Base-by-base conservation (phyloP, 306 rosid genomes). In the Malus orientalis region DNA sequence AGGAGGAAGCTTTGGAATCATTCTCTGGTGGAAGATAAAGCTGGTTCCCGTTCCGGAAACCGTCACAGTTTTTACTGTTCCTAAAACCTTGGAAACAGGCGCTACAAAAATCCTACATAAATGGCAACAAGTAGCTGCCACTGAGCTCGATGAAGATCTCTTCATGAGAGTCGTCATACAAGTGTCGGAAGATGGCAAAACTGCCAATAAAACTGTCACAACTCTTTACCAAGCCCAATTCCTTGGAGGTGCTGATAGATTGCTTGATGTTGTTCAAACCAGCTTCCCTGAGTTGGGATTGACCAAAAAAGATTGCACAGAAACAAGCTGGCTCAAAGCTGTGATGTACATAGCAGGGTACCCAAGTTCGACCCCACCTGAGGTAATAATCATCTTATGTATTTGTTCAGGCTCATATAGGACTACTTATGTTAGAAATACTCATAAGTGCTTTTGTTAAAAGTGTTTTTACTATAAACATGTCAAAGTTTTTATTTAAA, bases 11-110 rank as follows among this genome's bases (percentile, higher is more conserved):
- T 91, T 91, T 69, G 96, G 98, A 10, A 32, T 94, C 47, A 81
- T 94, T 47, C 90, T 94, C 2, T 85, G 91, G 94, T 94, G 97
- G 98, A 90, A 91, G 83, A 84, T 94, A 29, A 94, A 85, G 40
- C 88, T 94, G 0, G 97, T 90, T 33, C 87, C 89, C 11, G 96
- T 94, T 33, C 98, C 97, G 2, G 36, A 60, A 76, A 85, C 79
- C 0, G 94, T 91, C 71, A 91, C 98, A 20, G 96, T 90, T 78
- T 94, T 90, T 38, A 84, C 90, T 0, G 90, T 91, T 2, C 63
- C 86, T 1, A 91, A 66, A 70, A 86, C 78, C 44, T 71, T 91
- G 66, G 89, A 88, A 55, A 89, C 89, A 77, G 90, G 86, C 8
- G 97, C 63, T 44, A 91, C 91, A 20, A 86, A 86, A 74, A 32